These are phyloP conservation scores for Dittrichia graveolens DNA, from an alignment of 129 eudicot species.

Conservation along the genomic window DNA sequence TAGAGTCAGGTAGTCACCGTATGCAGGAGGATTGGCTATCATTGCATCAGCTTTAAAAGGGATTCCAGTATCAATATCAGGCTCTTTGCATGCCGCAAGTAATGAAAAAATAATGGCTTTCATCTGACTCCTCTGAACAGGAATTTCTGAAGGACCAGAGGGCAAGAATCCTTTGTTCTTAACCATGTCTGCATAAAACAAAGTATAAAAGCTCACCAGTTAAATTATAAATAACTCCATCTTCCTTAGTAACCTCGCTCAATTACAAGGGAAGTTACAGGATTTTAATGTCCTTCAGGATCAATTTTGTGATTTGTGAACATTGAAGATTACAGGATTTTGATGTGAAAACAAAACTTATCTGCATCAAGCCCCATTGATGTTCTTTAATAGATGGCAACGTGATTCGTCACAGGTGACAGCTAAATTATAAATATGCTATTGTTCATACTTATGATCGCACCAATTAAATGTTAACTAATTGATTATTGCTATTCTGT, in stretches of 20 bases:
- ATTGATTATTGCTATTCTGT: no score
- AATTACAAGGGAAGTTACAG: background rate
- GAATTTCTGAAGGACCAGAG: conserved; percentile 97
- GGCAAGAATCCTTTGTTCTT: conserved; percentile 99
- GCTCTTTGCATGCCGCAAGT: conserved; percentile 92
- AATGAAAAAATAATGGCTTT: conserved; percentile 88
- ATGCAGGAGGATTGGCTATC: conserved; percentile 99
- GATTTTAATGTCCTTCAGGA: no score
- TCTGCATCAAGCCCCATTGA: no score
- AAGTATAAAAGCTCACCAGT: conserved; percentile 15
- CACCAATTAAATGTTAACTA: no score
- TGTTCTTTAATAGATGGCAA: no score
- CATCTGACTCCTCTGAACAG: conserved; percentile 83
- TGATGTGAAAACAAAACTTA: no score
- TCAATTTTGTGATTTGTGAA: no score
- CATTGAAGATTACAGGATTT: no score
- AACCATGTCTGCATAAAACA: conserved; percentile 73
- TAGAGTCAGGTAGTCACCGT: conserved; percentile 52
- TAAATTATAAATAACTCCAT: conserved; percentile 1
- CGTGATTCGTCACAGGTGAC: no score
- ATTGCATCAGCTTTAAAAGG: conserved; percentile 96
- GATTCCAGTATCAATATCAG: conserved; percentile 90
- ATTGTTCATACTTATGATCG: no score
- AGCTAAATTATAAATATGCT: no score
- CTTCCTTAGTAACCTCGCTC: conserved; percentile 4